These are phyloP conservation scores for Lactarius vividus DNA, from an alignment of 768 basidiomycete genomes.

Conservation along the genomic window DNA sequence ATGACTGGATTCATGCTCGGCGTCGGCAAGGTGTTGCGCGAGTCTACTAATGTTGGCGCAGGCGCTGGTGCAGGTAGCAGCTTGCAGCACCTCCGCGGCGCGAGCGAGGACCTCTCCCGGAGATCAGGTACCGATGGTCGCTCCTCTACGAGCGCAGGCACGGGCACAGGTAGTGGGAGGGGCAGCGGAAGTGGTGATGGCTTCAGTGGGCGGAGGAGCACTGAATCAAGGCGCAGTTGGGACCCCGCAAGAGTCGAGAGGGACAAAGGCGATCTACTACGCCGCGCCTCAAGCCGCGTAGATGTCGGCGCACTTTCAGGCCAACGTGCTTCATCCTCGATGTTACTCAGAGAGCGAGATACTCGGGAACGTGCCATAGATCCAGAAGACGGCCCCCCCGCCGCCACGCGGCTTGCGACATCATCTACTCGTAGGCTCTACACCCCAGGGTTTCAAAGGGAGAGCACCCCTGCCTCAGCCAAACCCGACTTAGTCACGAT, in stretches of 20 bases:
- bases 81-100: conserved; percentile 47
- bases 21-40: conserved; percentile 65
- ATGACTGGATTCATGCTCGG: conserved; percentile 76
- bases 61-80: conserved; percentile 29
- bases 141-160: conserved; percentile 28
- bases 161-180: conserved; percentile 32
- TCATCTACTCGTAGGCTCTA: conserved; percentile 51
- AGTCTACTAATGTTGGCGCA: conserved; percentile 38
- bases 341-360: conserved; percentile 35
- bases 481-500: conserved; percentile 25
- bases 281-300: conserved; percentile 33
- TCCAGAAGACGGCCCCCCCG: conserved; percentile 1
- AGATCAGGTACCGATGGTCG: conserved; percentile 37
- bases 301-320: conserved; percentile 23
- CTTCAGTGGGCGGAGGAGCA: conserved; percentile 42
- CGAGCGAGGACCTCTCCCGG: conserved; percentile 48
- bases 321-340: conserved; percentile 29
- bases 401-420: not conserved
- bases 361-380: conserved; percentile 1
- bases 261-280: conserved; percentile 30
- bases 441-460: conserved; percentile 55
- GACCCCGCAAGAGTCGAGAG: conserved; percentile 35
- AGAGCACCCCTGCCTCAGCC: conserved; percentile 35
- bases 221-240: conserved; percentile 48
- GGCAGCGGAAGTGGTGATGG: conserved; percentile 55